A percentile compares a stretch with the other conserved stretches of the same genome.
Evolutionary conservation across 2,329 filamentous ascomycete genomes (phyloP).

Genomic region (Chrysoporthe deuterocubensis): DNA sequence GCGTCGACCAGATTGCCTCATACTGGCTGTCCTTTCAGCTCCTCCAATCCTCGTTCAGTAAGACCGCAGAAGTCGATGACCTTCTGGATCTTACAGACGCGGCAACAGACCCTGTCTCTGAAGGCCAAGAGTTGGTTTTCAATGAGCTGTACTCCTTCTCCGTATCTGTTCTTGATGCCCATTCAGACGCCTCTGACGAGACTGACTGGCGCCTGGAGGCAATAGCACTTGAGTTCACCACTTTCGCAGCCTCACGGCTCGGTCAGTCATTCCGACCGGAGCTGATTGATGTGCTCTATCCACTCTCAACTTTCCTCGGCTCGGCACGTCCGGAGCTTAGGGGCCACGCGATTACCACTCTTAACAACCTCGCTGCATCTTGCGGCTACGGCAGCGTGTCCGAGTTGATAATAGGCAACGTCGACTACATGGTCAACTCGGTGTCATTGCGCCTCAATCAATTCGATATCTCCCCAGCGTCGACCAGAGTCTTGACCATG

Average conservation of each 20-base stretch:
- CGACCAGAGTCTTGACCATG: constrained; percentile 89
- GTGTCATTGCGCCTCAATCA: constrained; percentile 87
- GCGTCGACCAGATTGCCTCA: constrained; percentile 66
- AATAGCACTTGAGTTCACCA: constrained; percentile 79
- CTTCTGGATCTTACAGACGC: constrained; percentile 63
- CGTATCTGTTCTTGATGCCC: constrained; percentile 61
- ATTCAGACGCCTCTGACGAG: constrained; percentile 48
- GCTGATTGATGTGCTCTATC: constrained; percentile 89
- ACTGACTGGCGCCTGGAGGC: constrained; percentile 75
- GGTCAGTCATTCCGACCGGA: constrained; percentile 76
- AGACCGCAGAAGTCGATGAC: constrained; percentile 62
- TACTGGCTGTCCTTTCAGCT: constrained; percentile 83
- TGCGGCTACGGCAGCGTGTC: constrained; percentile 78
- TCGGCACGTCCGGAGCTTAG: constrained; percentile 71
- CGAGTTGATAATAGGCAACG: constrained; percentile 84
- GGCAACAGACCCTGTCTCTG: constrained; percentile 41
- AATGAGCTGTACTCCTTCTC: constrained; percentile 74
- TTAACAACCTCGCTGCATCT: constrained; percentile 77
- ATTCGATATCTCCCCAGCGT: constrained; percentile 89
- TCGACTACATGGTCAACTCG: constrained; percentile 95
- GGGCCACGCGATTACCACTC: constrained; percentile 78
- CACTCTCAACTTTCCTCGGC: constrained; percentile 85
- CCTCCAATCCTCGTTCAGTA: constrained; percentile 59
- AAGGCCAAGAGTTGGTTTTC: constrained; percentile 52
- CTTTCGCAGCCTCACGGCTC: constrained; percentile 72